Evolutionary conservation across 2,329 filamentous ascomycete species (phyloP).

Genomic region (Trichophyton schoenleinii): DNA sequence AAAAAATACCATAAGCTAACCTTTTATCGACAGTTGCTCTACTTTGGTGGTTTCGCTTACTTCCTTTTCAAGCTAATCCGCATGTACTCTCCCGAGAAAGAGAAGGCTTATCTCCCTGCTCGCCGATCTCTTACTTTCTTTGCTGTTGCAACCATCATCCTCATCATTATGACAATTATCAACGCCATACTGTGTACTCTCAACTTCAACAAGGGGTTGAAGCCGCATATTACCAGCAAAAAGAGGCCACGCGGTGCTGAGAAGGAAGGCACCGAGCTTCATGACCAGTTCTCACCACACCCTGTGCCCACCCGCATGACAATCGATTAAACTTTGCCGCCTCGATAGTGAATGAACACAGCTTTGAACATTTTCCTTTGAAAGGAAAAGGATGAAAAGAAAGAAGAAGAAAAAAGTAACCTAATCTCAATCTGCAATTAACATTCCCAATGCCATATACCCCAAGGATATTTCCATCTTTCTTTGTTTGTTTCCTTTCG

Average conservation of each 20-base stretch:
- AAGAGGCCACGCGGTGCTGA: slow-evolving; percentile 40
- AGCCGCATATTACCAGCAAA: slow-evolving; percentile 62
- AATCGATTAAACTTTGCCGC: slow-evolving; percentile 26
- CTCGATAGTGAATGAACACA: neutral
- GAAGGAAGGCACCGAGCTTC: slow-evolving; percentile 36
- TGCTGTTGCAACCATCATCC: slow-evolving; percentile 77
- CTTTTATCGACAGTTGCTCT: slow-evolving; percentile 45
- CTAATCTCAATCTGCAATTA: neutral
- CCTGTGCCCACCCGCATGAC: slow-evolving; percentile 33
- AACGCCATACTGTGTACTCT: slow-evolving; percentile 77
- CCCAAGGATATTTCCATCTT: neutral
- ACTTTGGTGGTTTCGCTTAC: slow-evolving; percentile 80
- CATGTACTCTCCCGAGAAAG: slow-evolving; percentile 63
- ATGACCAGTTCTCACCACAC: slow-evolving; percentile 23
- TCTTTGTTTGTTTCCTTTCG: neutral
- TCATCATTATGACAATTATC: slow-evolving; percentile 77
- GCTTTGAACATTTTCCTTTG: neutral
- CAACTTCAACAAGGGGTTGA: slow-evolving; percentile 85
- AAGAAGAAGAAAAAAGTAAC: neutral
- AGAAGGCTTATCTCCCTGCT: slow-evolving; percentile 58
- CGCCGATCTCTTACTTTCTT: slow-evolving; percentile 82
- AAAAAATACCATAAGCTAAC: neutral
- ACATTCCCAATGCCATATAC: slow-evolving; percentile 4
- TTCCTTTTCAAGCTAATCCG: slow-evolving; percentile 97
- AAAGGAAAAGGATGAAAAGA: neutral